Percentiles rank a stretch among this genome's conserved stretches.
Conservation (phyloP, 2,329 filamentous ascomycete species). For the Pseudocercospora macadamiae region DNA sequence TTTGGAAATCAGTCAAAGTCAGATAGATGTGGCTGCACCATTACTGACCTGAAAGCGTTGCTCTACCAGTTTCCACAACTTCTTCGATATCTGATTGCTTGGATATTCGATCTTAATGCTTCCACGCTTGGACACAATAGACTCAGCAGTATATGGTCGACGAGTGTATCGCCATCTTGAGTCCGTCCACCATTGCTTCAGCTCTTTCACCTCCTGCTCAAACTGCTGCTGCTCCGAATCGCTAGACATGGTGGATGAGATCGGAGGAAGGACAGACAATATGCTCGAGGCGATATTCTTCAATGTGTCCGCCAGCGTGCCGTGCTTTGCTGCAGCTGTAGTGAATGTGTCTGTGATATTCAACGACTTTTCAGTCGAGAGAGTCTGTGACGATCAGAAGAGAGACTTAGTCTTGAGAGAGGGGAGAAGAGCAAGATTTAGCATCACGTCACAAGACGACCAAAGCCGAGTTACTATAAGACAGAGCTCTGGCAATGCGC, state of each 20-base stretch:
- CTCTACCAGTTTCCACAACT: constrained; percentile 91
- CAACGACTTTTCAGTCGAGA: neutral
- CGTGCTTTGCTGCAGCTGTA: too few species aligned
- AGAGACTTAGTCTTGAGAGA: constrained; percentile 19
- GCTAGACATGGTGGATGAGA: constrained; percentile 32
- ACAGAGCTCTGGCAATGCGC: constrained; percentile 10
- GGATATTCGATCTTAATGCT: constrained; percentile 89
- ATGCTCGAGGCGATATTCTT: constrained; percentile 38
- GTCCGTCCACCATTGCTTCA: constrained; percentile 94
- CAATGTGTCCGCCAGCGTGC: constrained; percentile 40
- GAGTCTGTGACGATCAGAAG: constrained; percentile 13
- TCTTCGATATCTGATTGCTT: constrained; percentile 86
- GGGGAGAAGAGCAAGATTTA: constrained; percentile 19
- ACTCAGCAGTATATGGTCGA: constrained; percentile 91
- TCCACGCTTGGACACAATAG: constrained; percentile 94
- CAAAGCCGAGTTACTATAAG: constrained; percentile 15
- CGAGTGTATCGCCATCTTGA: constrained; percentile 91
- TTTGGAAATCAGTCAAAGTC: neutral
- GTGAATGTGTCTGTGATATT: neutral
- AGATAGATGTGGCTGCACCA: neutral
- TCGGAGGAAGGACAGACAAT: constrained; percentile 33
- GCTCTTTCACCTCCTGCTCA: constrained; percentile 78
- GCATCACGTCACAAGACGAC: constrained; percentile 24
- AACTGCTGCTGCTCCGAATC: constrained; percentile 74
- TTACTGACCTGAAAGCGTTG: constrained; percentile 73